Evolutionary conservation across 129 eudicot species (phyloP).

Genomic region (Kitagawia praeruptora): DNA sequence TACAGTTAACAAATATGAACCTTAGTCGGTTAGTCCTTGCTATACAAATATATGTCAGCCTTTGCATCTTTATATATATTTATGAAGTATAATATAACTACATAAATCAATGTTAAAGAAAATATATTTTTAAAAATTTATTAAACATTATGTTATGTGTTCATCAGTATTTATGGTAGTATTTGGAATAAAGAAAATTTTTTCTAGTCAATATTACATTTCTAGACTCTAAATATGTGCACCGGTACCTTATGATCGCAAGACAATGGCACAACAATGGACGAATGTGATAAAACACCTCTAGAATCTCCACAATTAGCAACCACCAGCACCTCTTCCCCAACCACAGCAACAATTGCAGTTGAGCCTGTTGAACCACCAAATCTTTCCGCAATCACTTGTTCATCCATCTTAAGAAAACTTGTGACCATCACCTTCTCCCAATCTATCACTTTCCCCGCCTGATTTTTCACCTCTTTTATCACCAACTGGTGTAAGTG

Average conservation of each 20-base stretch:
- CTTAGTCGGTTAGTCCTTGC: too few species aligned
- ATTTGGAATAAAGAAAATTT: neutral
- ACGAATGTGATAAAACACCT: slow-evolving; percentile 50
- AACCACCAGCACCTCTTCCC: slow-evolving; percentile 49
- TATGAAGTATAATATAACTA: too few species aligned
- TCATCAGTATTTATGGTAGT: neutral
- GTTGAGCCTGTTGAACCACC: slow-evolving; percentile 41
- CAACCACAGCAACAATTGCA: slow-evolving; percentile 60
- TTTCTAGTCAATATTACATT: too few species aligned
- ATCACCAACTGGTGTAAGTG: slow-evolving; percentile 35
- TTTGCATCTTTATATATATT: too few species aligned
- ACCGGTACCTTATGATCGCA: slow-evolving; percentile 53
- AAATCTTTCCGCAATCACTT: slow-evolving; percentile 2
- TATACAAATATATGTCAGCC: neutral
- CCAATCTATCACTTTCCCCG: slow-evolving; percentile 31
- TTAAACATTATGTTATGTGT: too few species aligned
- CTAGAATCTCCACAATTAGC: slow-evolving; percentile 82
- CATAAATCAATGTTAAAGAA: neutral
- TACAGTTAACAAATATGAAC: neutral
- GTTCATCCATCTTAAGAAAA: slow-evolving; percentile 49
- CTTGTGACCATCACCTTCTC: slow-evolving; percentile 44
- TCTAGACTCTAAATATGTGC: too few species aligned
- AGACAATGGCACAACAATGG: slow-evolving; percentile 39
- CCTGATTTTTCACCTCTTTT: slow-evolving; percentile 22
- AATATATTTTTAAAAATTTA: neutral